Percentiles rank a stretch among this genome's conserved stretches.
Conservation (phyloP, 768 basidiomycete genomes). For the Panaeolus papilionaceus region DNA sequence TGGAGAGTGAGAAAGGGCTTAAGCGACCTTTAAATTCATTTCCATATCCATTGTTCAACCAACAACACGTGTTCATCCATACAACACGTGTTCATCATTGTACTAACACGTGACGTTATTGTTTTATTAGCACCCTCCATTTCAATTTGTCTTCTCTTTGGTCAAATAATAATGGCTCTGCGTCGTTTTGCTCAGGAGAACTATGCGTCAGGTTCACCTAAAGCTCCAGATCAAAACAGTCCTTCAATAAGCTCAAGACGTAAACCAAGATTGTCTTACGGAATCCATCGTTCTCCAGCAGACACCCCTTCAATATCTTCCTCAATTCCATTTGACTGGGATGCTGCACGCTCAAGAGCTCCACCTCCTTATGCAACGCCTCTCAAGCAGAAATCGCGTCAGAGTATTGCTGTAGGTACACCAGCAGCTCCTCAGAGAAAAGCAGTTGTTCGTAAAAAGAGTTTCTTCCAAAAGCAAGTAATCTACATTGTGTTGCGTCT, state of each 20-base stretch:
- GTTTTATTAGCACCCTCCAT: slow-evolving; percentile 19
- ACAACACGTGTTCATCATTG: slow-evolving; percentile 27
- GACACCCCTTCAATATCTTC: slow-evolving; percentile 78
- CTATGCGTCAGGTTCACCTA: slow-evolving; percentile 48
- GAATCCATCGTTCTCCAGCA: slow-evolving; percentile 63
- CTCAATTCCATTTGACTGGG: slow-evolving; percentile 86
- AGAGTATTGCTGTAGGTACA: slow-evolving; percentile 42
- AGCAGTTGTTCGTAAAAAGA: slow-evolving; percentile 68
- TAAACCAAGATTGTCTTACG: slow-evolving; percentile 53
- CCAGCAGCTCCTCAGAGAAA: slow-evolving; percentile 47
- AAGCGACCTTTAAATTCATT: slow-evolving; percentile 37
- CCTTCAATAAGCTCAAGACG: slow-evolving; percentile 47
- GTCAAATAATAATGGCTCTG: slow-evolving; percentile 50
- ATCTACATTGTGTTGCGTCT: slow-evolving; percentile 19
- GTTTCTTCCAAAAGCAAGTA: slow-evolving; percentile 64
- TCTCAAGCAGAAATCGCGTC: slow-evolving; percentile 45
- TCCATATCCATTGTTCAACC: slow-evolving; percentile 54
- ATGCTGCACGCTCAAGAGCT: slow-evolving; percentile 72
- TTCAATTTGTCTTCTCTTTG: slow-evolving; percentile 13
- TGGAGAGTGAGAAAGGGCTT: slow-evolving; percentile 28
- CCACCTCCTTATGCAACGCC: slow-evolving; percentile 80
- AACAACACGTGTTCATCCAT: slow-evolving; percentile 48
- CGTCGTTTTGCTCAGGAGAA: slow-evolving; percentile 65
- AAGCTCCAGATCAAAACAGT: slow-evolving; percentile 32
- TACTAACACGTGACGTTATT: slow-evolving; percentile 36